Evolutionary conservation across 352 stramenopile species (phyloP).

Genomic region (Globisporangium orthogonon): DNA sequence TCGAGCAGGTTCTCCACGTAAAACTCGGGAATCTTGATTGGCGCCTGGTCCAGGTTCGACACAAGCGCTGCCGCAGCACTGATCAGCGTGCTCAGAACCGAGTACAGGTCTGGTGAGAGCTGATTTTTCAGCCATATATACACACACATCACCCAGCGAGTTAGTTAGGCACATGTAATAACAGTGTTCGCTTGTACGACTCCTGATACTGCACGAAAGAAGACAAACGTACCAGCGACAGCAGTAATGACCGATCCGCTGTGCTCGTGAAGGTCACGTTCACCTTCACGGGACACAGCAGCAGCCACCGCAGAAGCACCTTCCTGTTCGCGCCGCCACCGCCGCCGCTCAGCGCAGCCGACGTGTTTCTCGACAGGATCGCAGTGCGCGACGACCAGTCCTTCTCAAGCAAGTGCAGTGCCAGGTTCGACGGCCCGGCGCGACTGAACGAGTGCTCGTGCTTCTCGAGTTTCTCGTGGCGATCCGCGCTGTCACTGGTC

Average conservation of each 20-base stretch:
- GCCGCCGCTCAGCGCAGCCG: constrained; percentile 17
- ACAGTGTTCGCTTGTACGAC: no score
- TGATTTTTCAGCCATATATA: constrained; percentile 3
- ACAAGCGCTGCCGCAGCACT: constrained; percentile 73
- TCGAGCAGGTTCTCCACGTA: constrained; percentile 87
- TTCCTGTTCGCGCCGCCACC: constrained; percentile 56
- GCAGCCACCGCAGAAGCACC: constrained; percentile 67
- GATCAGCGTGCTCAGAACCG: constrained; percentile 71
- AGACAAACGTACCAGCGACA: constrained; percentile 48
- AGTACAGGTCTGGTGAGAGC: constrained; percentile 79
- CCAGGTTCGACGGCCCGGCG: constrained; percentile 27
- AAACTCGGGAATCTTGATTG: constrained; percentile 87
- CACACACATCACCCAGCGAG: not conserved
- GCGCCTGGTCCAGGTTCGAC: constrained; percentile 81
- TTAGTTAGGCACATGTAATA: not conserved
- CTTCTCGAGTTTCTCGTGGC: constrained; percentile 13
- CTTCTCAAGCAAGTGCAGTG: constrained; percentile 42
- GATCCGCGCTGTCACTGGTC: constrained; percentile 14
- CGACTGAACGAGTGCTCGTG: constrained; percentile 3
- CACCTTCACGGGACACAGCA: constrained; percentile 82
- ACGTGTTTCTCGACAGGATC: constrained; percentile 25
- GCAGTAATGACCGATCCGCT: constrained; percentile 70
- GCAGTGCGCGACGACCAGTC: constrained; percentile 46
- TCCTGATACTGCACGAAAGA: no score
- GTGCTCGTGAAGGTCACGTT: constrained; percentile 87